Conservation (phyloP, 2,329 filamentous ascomycete genomes). For the Aureobasidium sp. region DNA sequence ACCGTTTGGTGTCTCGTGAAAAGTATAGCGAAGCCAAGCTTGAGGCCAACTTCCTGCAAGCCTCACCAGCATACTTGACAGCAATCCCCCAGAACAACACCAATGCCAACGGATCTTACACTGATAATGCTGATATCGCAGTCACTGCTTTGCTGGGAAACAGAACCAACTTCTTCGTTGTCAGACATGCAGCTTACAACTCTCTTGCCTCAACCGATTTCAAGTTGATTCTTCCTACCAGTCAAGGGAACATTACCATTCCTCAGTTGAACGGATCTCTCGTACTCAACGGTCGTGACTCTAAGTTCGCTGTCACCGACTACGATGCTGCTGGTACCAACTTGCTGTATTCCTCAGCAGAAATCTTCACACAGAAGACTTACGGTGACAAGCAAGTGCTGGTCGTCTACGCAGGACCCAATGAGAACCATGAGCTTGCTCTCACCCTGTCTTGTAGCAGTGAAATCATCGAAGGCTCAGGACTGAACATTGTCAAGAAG, state of each 20-base stretch:
- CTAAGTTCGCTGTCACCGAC: constrained; percentile 57
- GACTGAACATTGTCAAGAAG: constrained; percentile 30
- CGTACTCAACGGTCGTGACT: constrained; percentile 53
- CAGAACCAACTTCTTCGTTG: constrained; percentile 55
- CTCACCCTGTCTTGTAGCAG: constrained; percentile 33
- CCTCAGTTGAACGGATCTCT: constrained; percentile 54
- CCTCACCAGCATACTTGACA: constrained; percentile 62
- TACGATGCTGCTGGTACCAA: constrained; percentile 48
- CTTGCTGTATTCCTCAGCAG: constrained; percentile 50
- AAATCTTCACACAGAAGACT: constrained; percentile 52
- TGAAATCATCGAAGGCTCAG: constrained; percentile 36
- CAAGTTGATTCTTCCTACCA: constrained; percentile 55
- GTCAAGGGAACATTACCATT: constrained; percentile 49
- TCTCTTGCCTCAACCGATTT: constrained; percentile 53
- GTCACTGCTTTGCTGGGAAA: constrained; percentile 56
- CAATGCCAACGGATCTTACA: constrained; percentile 46
- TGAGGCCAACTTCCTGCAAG: constrained; percentile 66
- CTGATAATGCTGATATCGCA: constrained; percentile 45
- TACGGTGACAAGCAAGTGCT: constrained; percentile 43
- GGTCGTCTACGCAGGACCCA: constrained; percentile 56
- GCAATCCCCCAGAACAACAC: constrained; percentile 47
- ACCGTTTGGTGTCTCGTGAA: constrained; percentile 60
- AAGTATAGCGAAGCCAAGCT: constrained; percentile 78
- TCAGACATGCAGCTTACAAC: constrained; percentile 58
- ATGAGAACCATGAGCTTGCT: constrained; percentile 58